These are phyloP conservation scores for Ophiostoma piceae DNA, from an alignment of 2,329 filamentous ascomycete genomes.

Conservation along the genomic window DNA sequence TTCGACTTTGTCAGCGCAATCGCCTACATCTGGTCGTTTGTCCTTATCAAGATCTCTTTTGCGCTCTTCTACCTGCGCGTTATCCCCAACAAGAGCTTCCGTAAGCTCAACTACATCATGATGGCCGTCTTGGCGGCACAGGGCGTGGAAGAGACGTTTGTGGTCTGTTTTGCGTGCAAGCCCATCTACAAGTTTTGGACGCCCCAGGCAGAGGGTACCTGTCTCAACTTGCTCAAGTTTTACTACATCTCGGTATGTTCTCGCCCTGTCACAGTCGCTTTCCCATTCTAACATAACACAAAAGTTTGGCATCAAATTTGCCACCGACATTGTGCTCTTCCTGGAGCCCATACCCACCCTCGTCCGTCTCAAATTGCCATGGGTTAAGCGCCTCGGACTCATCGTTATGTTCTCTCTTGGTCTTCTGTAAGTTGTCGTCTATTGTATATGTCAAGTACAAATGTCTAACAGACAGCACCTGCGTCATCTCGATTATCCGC, in stretches of 20 bases:
- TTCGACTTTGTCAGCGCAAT: constrained; percentile 17
- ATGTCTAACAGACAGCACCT: neutral
- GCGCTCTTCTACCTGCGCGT: constrained; percentile 19
- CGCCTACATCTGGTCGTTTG: constrained; percentile 19
- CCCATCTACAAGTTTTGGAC: constrained; percentile 21
- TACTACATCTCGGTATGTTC: neutral
- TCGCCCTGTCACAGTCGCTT: neutral
- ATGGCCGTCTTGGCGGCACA: constrained; percentile 17
- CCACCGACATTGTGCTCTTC: neutral
- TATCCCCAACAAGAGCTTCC: constrained; percentile 16
- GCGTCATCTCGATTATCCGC: neutral
- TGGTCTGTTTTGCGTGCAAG: constrained; percentile 19
- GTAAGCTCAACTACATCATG: constrained; percentile 18
- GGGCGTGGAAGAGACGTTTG: constrained; percentile 22
- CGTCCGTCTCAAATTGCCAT: neutral
- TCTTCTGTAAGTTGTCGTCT: neutral
- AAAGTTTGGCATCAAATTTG: neutral
- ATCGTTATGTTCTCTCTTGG: constrained; percentile 6
- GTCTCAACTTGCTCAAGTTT: constrained; percentile 8
- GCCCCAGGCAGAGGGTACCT: constrained; percentile 3
- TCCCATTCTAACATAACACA: neutral
- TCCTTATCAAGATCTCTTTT: constrained; percentile 21
- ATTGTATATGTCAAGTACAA: neutral
- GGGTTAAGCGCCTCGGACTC: neutral
- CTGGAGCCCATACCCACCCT: neutral